These are phyloP conservation scores for Stentor coeruleus DNA, from an alignment of 73 alveolate species.

Conservation along the genomic window DNA sequence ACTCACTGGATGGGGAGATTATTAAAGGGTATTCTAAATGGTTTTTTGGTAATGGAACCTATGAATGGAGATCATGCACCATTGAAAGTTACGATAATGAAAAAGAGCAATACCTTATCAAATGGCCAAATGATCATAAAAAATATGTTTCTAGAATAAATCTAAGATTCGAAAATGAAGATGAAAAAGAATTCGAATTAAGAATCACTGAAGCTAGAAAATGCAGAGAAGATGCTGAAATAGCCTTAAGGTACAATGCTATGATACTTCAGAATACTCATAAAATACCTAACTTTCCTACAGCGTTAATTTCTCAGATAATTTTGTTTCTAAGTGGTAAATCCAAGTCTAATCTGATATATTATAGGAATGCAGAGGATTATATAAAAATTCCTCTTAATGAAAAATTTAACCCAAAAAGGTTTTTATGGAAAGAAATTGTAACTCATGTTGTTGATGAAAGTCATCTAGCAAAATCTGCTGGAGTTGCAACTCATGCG, in stretches of 20 bases:
- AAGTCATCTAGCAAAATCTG: no score
- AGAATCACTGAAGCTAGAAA: constrained; percentile 49
- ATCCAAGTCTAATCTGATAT: background rate
- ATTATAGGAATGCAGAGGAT: background rate
- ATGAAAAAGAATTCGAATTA: constrained; percentile 36
- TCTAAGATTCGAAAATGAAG: constrained; percentile 41
- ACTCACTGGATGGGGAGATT: background rate
- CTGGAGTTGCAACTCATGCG: background rate
- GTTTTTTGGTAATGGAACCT: constrained; percentile 55
- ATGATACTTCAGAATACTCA: constrained; percentile 26
- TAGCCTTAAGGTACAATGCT: constrained; percentile 46
- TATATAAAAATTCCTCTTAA: background rate
- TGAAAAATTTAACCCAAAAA: background rate
- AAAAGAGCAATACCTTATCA: constrained; percentile 39
- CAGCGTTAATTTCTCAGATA: background rate
- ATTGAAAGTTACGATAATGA: constrained; percentile 36
- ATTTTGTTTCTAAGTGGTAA: background rate
- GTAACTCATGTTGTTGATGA: constrained; percentile 7
- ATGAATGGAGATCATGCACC: constrained; percentile 41
- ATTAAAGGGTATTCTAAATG: constrained; percentile 44
- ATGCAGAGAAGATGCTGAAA: constrained; percentile 49
- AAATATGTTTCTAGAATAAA: constrained; percentile 51
- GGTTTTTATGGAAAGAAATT: background rate
- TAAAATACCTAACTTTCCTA: constrained; percentile 22
- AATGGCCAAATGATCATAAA: constrained; percentile 43